A percentile compares a stretch with the other conserved stretches of the same genome.
Evolutionary conservation across 257 asterid genomes (phyloP).

Genomic region (Petunia secreta): DNA sequence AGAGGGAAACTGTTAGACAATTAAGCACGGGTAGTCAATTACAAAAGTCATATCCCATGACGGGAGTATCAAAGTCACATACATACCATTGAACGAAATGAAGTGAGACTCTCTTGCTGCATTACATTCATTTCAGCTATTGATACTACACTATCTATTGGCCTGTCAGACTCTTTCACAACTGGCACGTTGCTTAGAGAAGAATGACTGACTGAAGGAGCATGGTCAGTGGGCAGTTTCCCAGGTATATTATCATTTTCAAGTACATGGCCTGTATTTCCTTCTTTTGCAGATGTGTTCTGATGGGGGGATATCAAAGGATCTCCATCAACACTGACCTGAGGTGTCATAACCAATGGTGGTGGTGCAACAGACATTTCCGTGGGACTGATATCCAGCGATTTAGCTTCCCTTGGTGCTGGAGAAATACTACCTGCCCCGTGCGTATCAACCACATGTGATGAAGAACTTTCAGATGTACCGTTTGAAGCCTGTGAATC

Average conservation of each 20-base stretch:
- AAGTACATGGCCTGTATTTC: slow-evolving; percentile 32
- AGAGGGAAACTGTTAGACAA: background rate
- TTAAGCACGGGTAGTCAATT: background rate
- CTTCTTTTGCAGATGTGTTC: slow-evolving; percentile 26
- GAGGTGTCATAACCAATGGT: slow-evolving; percentile 28
- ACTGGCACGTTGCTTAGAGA: slow-evolving; percentile 26
- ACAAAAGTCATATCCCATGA: background rate
- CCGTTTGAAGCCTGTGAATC: slow-evolving; percentile 31
- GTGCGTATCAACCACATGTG: slow-evolving; percentile 19
- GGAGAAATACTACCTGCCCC: slow-evolving; percentile 32
- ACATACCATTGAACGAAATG: slow-evolving; percentile 61
- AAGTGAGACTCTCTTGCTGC: slow-evolving; percentile 50
- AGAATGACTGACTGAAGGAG: slow-evolving; percentile 33
- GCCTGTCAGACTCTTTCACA: slow-evolving; percentile 30
- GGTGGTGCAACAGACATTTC: slow-evolving; percentile 33
- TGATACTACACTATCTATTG: slow-evolving; percentile 43
- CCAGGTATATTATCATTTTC: slow-evolving; percentile 29
- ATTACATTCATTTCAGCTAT: slow-evolving; percentile 69
- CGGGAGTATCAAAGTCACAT: slow-evolving; percentile 16
- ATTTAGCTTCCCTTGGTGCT: slow-evolving; percentile 27
- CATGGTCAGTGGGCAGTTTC: slow-evolving; percentile 23
- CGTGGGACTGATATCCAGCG: background rate
- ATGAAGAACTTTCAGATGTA: slow-evolving; percentile 34
- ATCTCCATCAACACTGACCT: slow-evolving; percentile 29
- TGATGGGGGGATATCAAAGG: slow-evolving; percentile 30